phyloP scores from a whole-genome alignment of 345 rosid genomes.

The Gossypium turneri region DNA sequence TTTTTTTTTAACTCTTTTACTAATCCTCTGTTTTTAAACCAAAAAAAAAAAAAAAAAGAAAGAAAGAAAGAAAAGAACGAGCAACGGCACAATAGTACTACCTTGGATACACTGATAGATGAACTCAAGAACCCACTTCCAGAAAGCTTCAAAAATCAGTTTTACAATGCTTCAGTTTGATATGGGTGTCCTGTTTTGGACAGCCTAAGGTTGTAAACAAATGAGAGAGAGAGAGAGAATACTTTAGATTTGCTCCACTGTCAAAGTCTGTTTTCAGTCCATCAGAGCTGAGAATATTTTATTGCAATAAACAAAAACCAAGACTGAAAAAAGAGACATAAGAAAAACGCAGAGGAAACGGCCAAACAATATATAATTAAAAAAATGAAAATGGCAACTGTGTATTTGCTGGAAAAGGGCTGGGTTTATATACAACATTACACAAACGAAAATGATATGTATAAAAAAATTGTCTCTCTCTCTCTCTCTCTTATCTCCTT shows the following conservation, averaged over 20 bases:
- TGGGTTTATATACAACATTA: slow-evolving; percentile 22
- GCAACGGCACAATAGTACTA: slow-evolving; percentile 13
- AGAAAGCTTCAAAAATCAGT: slow-evolving; percentile 25
- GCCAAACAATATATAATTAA: neutral
- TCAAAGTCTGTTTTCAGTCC: slow-evolving; percentile 14
- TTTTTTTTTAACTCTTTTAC: neutral
- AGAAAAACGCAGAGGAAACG: slow-evolving; percentile 6
- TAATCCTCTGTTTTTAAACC: slow-evolving; percentile 7
- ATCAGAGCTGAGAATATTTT: neutral
- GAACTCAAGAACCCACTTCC: slow-evolving; percentile 34
- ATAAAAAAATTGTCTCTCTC: neutral
- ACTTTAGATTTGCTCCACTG: slow-evolving; percentile 29
- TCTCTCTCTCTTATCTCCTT: neutral
- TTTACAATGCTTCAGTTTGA: slow-evolving; percentile 22
- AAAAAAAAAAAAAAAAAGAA: neutral
- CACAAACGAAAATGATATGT: slow-evolving; percentile 11
- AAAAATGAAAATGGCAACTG: slow-evolving; percentile 19
- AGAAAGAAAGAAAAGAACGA: neutral
- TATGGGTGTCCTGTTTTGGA: slow-evolving; percentile 19
- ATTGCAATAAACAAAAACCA: neutral
- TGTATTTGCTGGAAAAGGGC: slow-evolving; percentile 35
- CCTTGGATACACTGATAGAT: slow-evolving; percentile 22
- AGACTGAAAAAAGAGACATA: neutral
- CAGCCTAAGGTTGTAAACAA: slow-evolving; percentile 10
- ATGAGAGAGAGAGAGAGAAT: neutral